A percentile compares a stretch with the other conserved stretches of the same genome.
These are phyloP conservation scores for Sporothrix protearum DNA, from an alignment of 2,329 filamentous ascomycete species.

Conservation along the genomic window DNA sequence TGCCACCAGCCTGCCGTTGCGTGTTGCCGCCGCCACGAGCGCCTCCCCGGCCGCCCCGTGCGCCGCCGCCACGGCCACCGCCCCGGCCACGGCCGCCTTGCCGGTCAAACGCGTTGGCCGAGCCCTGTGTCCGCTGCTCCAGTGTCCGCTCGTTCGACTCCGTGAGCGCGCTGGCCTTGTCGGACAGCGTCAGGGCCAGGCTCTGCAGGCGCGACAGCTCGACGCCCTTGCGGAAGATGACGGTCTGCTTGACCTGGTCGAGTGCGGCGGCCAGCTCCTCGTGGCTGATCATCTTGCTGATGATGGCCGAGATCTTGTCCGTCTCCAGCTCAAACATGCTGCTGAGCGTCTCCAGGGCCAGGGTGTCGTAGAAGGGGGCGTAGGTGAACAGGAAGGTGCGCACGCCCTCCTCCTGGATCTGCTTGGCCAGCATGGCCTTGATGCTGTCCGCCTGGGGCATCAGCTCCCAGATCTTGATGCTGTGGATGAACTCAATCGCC, in stretches of 20 bases:
- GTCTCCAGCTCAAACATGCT: conserved; percentile 92
- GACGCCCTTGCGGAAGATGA: conserved; percentile 99
- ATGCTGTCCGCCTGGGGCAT: conserved; percentile 91
- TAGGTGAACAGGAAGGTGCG: conserved; percentile 99
- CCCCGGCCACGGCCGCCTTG: conserved; percentile 76
- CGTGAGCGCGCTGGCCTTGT: conserved; percentile 94
- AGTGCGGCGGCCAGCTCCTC: conserved; percentile 94
- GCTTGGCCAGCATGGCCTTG: conserved; percentile 94
- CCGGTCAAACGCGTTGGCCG: conserved; percentile 89
- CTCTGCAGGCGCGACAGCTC: conserved; percentile 95
- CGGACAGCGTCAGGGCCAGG: conserved; percentile 85
- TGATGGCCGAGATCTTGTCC: conserved; percentile 87
- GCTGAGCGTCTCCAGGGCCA: conserved; percentile 79
- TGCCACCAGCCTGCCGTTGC: conserved; percentile 67
- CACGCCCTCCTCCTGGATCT: conserved; percentile 98
- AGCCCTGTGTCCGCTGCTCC: conserved; percentile 95
- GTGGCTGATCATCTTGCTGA: conserved; percentile 99
- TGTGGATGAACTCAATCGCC: conserved; percentile 86
- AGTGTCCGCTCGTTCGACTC: conserved; percentile 96
- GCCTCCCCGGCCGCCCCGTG: conserved; percentile 60
- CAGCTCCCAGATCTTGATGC: conserved; percentile 99
- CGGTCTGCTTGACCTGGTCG: conserved; percentile 93
- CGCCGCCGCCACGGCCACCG: conserved; percentile 62
- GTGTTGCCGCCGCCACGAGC: conserved; percentile 54
- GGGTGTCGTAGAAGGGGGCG: conserved; percentile 97